Evolutionary conservation across 129 eudicot species (phyloP).

Genomic region (Pittosporum tobira): DNA sequence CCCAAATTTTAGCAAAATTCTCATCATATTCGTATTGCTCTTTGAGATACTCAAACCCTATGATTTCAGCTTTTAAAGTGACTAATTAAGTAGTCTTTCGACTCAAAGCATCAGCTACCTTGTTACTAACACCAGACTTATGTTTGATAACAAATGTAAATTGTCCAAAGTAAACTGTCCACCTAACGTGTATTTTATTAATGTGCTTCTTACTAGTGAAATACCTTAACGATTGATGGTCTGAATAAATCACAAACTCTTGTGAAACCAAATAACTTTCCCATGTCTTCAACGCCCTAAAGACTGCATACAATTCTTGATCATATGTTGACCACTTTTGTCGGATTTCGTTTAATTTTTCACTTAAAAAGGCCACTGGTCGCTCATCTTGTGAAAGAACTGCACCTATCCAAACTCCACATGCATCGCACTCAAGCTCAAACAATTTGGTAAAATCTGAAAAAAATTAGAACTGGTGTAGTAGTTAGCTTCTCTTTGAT

Average conservation of each 20-base stretch:
- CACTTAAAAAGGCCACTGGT: background rate
- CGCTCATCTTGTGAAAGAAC: background rate
- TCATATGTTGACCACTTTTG: background rate
- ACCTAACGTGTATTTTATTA: background rate
- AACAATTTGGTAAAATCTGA: background rate
- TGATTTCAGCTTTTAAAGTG: background rate
- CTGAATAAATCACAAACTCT: too few species aligned
- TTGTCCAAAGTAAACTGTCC: background rate
- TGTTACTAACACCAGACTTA: background rate
- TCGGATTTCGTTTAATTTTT: background rate
- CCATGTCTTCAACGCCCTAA: background rate
- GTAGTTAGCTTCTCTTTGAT: background rate
- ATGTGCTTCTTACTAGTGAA: background rate
- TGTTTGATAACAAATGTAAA: background rate
- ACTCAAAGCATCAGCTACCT: background rate
- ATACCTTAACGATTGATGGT: too few species aligned
- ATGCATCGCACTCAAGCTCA: constrained; percentile 7
- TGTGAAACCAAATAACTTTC: too few species aligned
- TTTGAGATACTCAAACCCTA: background rate
- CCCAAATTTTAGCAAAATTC: background rate
- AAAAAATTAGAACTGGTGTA: background rate
- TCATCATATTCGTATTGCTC: background rate
- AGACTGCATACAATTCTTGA: background rate
- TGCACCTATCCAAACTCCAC: background rate
- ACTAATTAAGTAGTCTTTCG: background rate